Evolutionary conservation across 805 yeast species (phyloP), one percentile per base, ranked within the genome.

Genomic region (Candida lessepsii): DNA sequence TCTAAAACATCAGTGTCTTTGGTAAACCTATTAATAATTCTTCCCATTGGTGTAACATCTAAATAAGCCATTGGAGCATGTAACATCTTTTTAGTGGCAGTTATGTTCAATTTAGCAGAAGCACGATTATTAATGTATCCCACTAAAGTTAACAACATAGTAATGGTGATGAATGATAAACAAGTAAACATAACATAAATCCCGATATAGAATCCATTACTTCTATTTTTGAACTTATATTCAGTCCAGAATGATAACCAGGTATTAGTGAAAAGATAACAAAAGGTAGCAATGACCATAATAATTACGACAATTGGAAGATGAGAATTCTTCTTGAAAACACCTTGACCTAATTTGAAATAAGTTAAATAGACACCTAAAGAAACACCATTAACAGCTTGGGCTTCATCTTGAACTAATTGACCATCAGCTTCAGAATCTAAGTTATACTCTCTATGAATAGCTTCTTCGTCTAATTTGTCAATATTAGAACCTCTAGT

Each of bases 181-280:
- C 81, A 52, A 0, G 83, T 66, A 48, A 81, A 68, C 73, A 82
- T 68, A 31, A 84, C 82, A 50, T 81, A 83, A 32, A 86, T 50
- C 1, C 93, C 95, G 58, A 83, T 83, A 64, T 87, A 86, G 51
- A 80, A 79, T 0, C 79, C 75, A 39, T 71, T 65, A 6, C 73
- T 41, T 40, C 65, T 63, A 17, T 58, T 56, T 4, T 58, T 45
- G 53, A 83, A 86, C 55, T 74, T 78, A 37, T 67, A 45, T 14
- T 69, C 71, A 4, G 82, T 70, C 96, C 96, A 88, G 60, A 83
- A 88, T 1, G 95, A 81, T 44, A 89, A 69, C 95, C 95, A 86
- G 14, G 83, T 80, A 56, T 81, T 83, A 31, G 83, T 73, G 53
- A 83, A 80, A 33, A 81, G 58, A 41, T 67, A 69, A 45, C 73